Evolutionary conservation across 257 asterid species (phyloP).

Genomic region (Solanum chiquidenum): DNA sequence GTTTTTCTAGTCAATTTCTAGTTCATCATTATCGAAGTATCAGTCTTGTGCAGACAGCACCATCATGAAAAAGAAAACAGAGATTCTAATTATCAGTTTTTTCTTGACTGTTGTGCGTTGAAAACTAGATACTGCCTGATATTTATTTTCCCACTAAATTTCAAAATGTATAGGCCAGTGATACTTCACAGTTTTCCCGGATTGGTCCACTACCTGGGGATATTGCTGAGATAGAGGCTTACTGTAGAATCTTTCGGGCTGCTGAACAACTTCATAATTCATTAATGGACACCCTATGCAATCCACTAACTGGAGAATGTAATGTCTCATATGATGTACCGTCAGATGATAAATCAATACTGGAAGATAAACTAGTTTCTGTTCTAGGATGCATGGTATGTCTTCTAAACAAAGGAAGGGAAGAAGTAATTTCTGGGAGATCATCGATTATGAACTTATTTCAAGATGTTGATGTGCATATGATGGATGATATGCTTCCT

Average conservation of each 20-base stretch:
- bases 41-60: background rate
- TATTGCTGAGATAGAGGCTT: conserved; percentile 98
- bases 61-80: background rate
- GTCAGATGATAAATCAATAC: conserved; percentile 59
- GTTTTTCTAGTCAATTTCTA: background rate
- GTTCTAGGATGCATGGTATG: conserved; percentile 99
- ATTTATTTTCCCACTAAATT: conserved; percentile 1
- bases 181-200: conserved; percentile 49
- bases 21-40: background rate
- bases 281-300: conserved; percentile 85
- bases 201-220: conserved; percentile 98
- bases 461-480: conserved; percentile 40
- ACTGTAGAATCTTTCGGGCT: conserved; percentile 90
- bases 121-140: conserved; percentile 3
- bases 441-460: conserved; percentile 53
- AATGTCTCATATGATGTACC: conserved; percentile 80
- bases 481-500: conserved; percentile 57
- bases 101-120: background rate
- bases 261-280: conserved; percentile 88
- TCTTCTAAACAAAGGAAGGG: conserved; percentile 89
- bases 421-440: conserved; percentile 81
- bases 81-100: background rate
- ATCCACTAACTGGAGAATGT: conserved; percentile 93
- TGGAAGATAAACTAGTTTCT: conserved; percentile 90
- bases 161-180: conserved; percentile 35